Conservation (phyloP, 1,139 yeast species). For the Geotrichum macrosporum region DNA sequence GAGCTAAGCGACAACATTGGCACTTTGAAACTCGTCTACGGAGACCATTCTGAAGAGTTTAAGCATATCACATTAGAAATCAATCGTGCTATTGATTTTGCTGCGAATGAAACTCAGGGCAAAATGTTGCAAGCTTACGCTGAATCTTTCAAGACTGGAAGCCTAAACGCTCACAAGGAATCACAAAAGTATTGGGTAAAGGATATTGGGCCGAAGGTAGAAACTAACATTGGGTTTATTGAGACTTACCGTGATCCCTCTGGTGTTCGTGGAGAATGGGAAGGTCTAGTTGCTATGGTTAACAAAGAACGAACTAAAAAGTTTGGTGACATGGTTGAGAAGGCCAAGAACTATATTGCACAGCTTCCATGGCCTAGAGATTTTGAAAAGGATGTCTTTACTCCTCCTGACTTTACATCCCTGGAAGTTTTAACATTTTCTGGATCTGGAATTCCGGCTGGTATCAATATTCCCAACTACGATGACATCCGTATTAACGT, state of each 20-base stretch:
- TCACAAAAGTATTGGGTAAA: conserved; percentile 87
- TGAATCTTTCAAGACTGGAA: conserved; percentile 71
- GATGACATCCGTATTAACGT: conserved; percentile 77
- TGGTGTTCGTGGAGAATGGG: conserved; percentile 93
- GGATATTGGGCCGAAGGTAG: conserved; percentile 77
- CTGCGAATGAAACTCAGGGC: conserved; percentile 68
- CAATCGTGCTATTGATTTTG: conserved; percentile 53
- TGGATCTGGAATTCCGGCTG: conserved; percentile 87
- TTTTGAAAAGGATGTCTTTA: conserved; percentile 78
- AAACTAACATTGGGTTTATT: conserved; percentile 82
- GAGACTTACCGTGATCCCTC: conserved; percentile 91
- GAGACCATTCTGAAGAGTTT: conserved; percentile 72
- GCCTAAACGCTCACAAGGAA: conserved; percentile 77
- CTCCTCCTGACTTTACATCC: conserved; percentile 89
- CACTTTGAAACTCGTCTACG: conserved; percentile 52
- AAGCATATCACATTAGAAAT: conserved; percentile 53
- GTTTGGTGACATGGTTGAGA: conserved; percentile 61
- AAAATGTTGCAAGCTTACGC: conserved; percentile 63
- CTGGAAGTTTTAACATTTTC: conserved; percentile 86
- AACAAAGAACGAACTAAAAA: conserved; percentile 81
- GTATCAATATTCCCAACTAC: conserved; percentile 87
- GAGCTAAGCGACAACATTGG: conserved; percentile 35
- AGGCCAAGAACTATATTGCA: conserved; percentile 60
- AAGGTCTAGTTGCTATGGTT: conserved; percentile 88
- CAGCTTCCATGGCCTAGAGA: conserved; percentile 71